Evolutionary conservation across 331 rosid genomes (phyloP), one percentile per base, ranked within the genome.

Genomic region (Stylosanthes scabra): DNA sequence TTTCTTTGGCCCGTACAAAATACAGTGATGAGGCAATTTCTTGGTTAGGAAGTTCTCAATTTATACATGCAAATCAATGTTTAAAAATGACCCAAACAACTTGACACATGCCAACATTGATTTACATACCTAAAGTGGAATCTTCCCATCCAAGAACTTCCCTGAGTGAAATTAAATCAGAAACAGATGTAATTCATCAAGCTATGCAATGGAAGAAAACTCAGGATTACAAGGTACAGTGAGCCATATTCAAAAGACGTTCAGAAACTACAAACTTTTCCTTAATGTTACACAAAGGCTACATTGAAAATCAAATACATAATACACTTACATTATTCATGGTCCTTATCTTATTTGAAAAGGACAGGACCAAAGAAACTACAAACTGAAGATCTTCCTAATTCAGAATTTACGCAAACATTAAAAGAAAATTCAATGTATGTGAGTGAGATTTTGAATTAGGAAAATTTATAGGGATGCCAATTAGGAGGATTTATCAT

Each of bases 221-320:
- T 28, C 46, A 57, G 34, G 59, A 50, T 57, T 59, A 75, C n/a
- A n/a, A n/a, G n/a, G n/a, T n/a, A n/a, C n/a, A n/a, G n/a, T n/a
- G n/a, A 76, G 42, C 62, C 62, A 20, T 13, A 50, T 70, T 58
- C 73, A 70, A 41, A 46, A 25, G 27, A 11, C 13, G 47, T 20
- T 45, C 31, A 41, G 37, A 57, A 46, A 39, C 42, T 63, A 44
- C 56, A 56, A 58, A 40, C 46, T 55, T 40, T 15, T 34, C 46
- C 64, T 69, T 27, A 55, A 39, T 57, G 62, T 46, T 61, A 13
- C 13, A 44, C 75, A 66, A 9, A 34, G 34, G 49, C 11, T 14
- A 74, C 0, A 20, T 41, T 27, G 74, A 70, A 68, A 61, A 61
- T 68, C 37, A 16, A 20, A 59, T 27, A 34, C 62, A 57, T 31